Evolutionary conservation across 2,329 filamentous ascomycete species (phyloP).

Genomic region (Aspergillus fructus): DNA sequence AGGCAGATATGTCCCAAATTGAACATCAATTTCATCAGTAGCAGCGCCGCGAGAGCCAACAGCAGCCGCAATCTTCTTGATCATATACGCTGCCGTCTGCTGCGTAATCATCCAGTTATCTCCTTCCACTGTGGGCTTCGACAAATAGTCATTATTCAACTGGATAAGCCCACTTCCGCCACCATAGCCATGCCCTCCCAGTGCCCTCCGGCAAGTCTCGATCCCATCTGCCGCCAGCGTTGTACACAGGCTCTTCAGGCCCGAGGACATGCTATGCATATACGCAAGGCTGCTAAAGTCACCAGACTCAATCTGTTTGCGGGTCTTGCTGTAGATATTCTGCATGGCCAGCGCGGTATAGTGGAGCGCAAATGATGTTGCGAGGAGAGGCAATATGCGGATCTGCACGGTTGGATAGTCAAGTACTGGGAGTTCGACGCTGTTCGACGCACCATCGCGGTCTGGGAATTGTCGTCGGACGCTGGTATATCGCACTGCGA

Average conservation of each 20-base stretch:
- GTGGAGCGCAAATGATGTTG: slow-evolving; percentile 53
- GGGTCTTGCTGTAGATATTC: slow-evolving; percentile 47
- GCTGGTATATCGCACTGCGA: slow-evolving; percentile 52
- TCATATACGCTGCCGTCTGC: slow-evolving; percentile 47
- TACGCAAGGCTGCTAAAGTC: slow-evolving; percentile 51
- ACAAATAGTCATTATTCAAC: slow-evolving; percentile 39
- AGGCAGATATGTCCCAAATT: background rate
- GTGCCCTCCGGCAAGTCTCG: slow-evolving; percentile 53
- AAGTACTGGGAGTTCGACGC: slow-evolving; percentile 48
- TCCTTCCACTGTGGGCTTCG: slow-evolving; percentile 56
- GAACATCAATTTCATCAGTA: background rate
- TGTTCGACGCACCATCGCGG: slow-evolving; percentile 37
- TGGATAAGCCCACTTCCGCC: slow-evolving; percentile 54
- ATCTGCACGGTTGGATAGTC: slow-evolving; percentile 58
- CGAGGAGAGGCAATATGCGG: slow-evolving; percentile 53
- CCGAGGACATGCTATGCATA: slow-evolving; percentile 55
- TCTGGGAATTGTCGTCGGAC: slow-evolving; percentile 53
- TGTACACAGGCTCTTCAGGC: slow-evolving; percentile 55
- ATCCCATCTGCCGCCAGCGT: slow-evolving; percentile 55
- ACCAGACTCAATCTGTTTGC: slow-evolving; percentile 48
- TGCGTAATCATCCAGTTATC: slow-evolving; percentile 61
- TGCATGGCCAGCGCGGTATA: slow-evolving; percentile 48
- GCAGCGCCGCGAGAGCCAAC: background rate
- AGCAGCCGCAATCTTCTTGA: slow-evolving; percentile 47
- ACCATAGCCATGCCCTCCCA: slow-evolving; percentile 57